Percentiles rank a stretch among this genome's conserved stretches.
phyloP scores from a whole-genome alignment of 2,329 filamentous ascomycete species.

The Xylogone sp. region DNA sequence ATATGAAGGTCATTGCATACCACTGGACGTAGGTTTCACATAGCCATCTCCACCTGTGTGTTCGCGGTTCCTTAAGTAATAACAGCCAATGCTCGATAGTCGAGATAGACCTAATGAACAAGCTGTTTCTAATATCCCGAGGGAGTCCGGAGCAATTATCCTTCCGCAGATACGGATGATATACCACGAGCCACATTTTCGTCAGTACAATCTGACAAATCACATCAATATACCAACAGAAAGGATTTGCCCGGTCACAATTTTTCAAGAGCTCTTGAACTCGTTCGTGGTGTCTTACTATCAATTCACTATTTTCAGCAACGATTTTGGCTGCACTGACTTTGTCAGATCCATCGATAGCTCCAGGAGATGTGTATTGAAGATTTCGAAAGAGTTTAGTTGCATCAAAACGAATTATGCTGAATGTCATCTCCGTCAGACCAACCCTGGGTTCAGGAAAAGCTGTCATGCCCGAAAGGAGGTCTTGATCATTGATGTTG shows the following conservation, averaged over 20 bases:
- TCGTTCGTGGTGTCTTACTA: background rate
- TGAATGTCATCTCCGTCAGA: background rate
- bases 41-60: background rate
- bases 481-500: constrained; percentile 9
- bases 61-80: constrained; percentile 52
- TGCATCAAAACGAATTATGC: background rate
- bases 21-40: constrained; percentile 1
- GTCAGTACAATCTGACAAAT: constrained; percentile 30
- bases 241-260: background rate
- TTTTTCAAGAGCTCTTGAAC: background rate
- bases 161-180: constrained; percentile 66
- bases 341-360: background rate
- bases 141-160: constrained; percentile 53
- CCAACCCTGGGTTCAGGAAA: background rate
- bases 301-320: background rate
- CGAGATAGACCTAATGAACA: constrained; percentile 70
- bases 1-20: constrained; percentile 3
- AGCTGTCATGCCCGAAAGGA: background rate
- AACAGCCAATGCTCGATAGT: constrained; percentile 68
- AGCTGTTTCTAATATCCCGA: constrained; percentile 56
- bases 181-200: constrained; percentile 67
- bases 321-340: background rate
- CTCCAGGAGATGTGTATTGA: background rate
- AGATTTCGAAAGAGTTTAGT: background rate
- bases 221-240: background rate